Evolutionary conservation across 768 basidiomycete genomes (phyloP), one percentile per base, ranked within the genome.

Genomic region (Podaxis mareebaensis): DNA sequence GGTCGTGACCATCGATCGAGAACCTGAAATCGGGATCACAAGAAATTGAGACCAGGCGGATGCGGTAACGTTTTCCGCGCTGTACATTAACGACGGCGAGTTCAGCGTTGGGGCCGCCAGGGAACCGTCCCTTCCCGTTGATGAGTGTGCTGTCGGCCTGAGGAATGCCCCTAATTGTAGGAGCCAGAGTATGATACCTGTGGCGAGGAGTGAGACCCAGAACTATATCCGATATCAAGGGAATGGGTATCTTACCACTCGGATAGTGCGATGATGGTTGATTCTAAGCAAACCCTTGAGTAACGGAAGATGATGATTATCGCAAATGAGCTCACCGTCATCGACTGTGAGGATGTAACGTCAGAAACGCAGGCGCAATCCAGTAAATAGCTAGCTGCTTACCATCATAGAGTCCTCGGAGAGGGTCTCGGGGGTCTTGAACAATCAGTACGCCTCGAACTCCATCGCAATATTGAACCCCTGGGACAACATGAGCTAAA

Each of bases 381-480:
- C 12, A 53, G 13, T 51, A 46, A 2, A 13, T 20, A 24, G 36
- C 28, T 12, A 24, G 12, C 4, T 20, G 48, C 58, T 30, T 17
- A 65, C 64, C 56, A 57, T 67, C 68, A 51, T 68, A 68, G 3
- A 67, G 49, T 15, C 4, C 2, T 24, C 39, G 56, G 53, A 70
- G 68, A 22, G 73, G 74, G 39, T 73, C 72, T 11, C 67, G 44
- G 1, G 53, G 62, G 52, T 73, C 72, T 39, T 71, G 68, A 10
- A 81, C 67, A 22, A 81, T 70, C 26, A 81, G 13, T 6, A 76
- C 72, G 3, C 80, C 81, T 53, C 81, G 70, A 53, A 83, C 70
- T 1, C 81, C 81, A 60, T 83, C 82, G 44, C 81, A 83, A 59
- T 82, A 82, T 65, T 83, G 81, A 2, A 75, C 73, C 2, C 36